Conservation (phyloP, 163 green algal genomes). For the Scenedesmus sp. region DNA sequence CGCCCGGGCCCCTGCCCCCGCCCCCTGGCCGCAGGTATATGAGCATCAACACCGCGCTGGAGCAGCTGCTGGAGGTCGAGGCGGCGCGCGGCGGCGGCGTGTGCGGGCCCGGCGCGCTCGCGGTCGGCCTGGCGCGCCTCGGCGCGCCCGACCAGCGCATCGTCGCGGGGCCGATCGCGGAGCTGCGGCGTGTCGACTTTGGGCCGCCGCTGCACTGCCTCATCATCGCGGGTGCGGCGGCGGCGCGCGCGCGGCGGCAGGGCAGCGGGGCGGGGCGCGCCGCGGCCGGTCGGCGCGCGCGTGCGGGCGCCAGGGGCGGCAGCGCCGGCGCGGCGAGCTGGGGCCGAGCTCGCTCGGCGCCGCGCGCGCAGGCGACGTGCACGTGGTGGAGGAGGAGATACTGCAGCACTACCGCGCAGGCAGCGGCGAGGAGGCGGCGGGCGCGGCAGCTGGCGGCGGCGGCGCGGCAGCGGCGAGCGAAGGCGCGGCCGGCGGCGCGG, state of each 20-base stretch:
- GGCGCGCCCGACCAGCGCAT: conserved; percentile 77
- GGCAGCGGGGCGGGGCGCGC: too few relatives aligned
- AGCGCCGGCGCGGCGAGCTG: too few relatives aligned
- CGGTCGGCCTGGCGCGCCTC: conserved; percentile 87
- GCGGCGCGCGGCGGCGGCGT: conserved; percentile 69
- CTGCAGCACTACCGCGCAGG: conserved; percentile 49
- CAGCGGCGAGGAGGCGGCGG: neutral
- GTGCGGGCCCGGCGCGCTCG: conserved; percentile 73
- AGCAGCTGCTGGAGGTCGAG: conserved; percentile 97
- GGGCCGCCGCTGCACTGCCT: conserved; percentile 94
- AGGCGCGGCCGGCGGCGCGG: too few relatives aligned
- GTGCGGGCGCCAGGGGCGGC: too few relatives aligned
- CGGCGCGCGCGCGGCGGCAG: conserved; percentile 34
- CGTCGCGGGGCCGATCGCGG: conserved; percentile 79
- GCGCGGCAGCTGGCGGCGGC: conserved; percentile 5
- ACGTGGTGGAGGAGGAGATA: conserved; percentile 64
- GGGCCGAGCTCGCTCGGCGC: too few relatives aligned
- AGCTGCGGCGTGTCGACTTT: conserved; percentile 89
- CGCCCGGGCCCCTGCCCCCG: neutral
- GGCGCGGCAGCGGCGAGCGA: too few relatives aligned
- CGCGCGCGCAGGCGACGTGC: conserved; percentile 42
- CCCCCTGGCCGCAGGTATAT: conserved; percentile 49
- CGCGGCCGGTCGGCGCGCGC: too few relatives aligned
- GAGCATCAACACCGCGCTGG: conserved; percentile 71
- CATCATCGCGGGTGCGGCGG: conserved; percentile 80